These are phyloP conservation scores for Coccomyxa sp. DNA, from an alignment of 139 green algal genomes.

Conservation along the genomic window DNA sequence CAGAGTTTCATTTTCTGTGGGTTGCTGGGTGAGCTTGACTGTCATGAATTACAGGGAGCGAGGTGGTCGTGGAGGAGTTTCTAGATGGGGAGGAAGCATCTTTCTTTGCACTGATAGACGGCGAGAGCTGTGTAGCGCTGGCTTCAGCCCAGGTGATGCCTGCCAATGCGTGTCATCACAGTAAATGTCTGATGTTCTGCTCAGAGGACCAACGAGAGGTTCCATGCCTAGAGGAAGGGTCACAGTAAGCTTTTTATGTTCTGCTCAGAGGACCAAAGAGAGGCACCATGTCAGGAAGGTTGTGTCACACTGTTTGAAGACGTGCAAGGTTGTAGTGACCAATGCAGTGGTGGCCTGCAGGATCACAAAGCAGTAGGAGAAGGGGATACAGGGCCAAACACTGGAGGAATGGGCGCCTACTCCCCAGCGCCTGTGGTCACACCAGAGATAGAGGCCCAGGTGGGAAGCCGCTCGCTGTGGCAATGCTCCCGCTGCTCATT, in stretches of 20 bases:
- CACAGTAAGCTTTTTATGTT: too few relatives aligned
- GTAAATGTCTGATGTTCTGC: too few relatives aligned
- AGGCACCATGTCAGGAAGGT: too few relatives aligned
- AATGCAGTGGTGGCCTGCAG: constrained; percentile 37
- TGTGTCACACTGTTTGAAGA: too few relatives aligned
- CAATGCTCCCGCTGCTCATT: too few relatives aligned
- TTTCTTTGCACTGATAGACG: constrained; percentile 97
- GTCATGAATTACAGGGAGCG: constrained; percentile 44
- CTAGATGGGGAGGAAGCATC: constrained; percentile 92
- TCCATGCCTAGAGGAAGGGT: too few relatives aligned
- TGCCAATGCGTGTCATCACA: background rate
- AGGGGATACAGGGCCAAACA: constrained; percentile 96
- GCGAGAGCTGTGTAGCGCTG: constrained; percentile 65
- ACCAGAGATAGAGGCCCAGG: constrained; percentile 54
- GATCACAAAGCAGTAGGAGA: constrained; percentile 96
- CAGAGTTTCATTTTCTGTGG: too few relatives aligned
- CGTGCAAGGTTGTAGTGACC: background rate
- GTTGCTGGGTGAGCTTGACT: too few relatives aligned
- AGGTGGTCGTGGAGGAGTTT: constrained; percentile 96
- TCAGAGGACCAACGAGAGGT: too few relatives aligned
- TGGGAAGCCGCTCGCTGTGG: constrained; percentile 17
- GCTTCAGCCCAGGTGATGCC: constrained; percentile 54
- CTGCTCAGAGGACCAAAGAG: too few relatives aligned
- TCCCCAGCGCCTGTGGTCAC: constrained; percentile 93
- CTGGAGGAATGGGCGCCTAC: constrained; percentile 98